These are phyloP conservation scores for Setaria viridis DNA, from an alignment of 202 grass and related monocot species.

Conservation along the genomic window DNA sequence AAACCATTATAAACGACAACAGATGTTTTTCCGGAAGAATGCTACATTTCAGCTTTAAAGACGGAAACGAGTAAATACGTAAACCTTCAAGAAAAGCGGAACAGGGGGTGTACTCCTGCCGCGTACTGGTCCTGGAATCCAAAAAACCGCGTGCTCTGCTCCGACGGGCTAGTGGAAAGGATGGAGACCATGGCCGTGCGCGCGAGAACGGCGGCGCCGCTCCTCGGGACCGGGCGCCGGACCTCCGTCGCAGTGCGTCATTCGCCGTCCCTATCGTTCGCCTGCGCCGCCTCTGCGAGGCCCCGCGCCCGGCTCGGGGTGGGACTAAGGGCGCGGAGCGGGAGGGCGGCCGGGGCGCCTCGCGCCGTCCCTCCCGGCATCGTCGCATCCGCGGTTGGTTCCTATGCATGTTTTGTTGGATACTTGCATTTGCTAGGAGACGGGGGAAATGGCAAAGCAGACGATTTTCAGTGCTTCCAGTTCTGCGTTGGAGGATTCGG, in stretches of 20 bases:
- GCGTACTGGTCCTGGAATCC: constrained; percentile 23
- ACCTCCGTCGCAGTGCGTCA: constrained; percentile 26
- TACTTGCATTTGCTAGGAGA: not conserved
- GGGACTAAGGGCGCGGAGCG: not conserved
- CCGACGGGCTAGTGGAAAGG: not conserved
- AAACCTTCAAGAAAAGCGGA: too few relatives aligned
- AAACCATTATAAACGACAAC: too few relatives aligned
- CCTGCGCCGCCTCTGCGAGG: not conserved
- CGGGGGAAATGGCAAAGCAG: too few relatives aligned
- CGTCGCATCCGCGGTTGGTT: constrained; percentile 26
- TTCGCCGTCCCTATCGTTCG: constrained; percentile 4
- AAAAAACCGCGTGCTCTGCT: not conserved
- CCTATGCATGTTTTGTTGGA: not conserved
- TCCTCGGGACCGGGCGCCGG: not conserved
- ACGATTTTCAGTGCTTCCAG: too few relatives aligned
- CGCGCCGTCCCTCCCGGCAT: not conserved
- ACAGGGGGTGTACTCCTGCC: too few relatives aligned
- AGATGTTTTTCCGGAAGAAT: too few relatives aligned
- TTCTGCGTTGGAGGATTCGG: too few relatives aligned
- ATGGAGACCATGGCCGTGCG: constrained; percentile 54
- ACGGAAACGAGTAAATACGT: too few relatives aligned
- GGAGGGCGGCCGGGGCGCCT: not conserved
- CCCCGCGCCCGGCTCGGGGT: not conserved
- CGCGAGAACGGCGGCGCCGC: constrained; percentile 27
- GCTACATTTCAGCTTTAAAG: too few relatives aligned